Percentiles rank a stretch among this genome's conserved stretches.
These are phyloP conservation scores for Erodium trifolium DNA, from an alignment of 441 rosid genomes.

Conservation along the genomic window DNA sequence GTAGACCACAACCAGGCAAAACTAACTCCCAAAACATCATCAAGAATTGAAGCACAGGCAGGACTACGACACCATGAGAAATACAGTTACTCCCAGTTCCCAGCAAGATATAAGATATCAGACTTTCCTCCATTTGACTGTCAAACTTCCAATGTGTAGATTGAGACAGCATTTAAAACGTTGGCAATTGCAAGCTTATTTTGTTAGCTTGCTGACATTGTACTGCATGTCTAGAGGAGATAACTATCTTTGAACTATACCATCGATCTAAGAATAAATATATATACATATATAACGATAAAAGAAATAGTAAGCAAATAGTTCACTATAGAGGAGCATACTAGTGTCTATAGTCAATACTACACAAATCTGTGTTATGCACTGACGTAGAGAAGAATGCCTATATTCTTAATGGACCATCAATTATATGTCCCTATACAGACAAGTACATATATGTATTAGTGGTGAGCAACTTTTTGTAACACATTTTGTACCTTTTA, in stretches of 20 bases:
- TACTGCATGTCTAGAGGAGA: neutral
- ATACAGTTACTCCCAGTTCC: neutral
- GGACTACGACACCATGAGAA: neutral
- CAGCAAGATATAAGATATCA: neutral
- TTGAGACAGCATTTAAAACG: neutral
- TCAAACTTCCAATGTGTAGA: neutral
- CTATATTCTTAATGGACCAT: neutral
- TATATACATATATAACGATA: neutral
- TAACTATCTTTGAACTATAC: neutral
- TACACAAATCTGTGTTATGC: neutral
- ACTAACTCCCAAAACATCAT: neutral
- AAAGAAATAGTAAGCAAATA: neutral
- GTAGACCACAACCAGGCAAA: neutral
- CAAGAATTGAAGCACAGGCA: neutral
- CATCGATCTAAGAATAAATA: neutral
- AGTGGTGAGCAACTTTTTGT: neutral
- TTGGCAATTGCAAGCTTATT: neutral
- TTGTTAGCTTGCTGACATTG: neutral
- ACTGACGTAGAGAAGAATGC: neutral
- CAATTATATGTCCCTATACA: neutral
- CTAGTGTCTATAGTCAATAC: too few relatives aligned
- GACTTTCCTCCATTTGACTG: slow-evolving; percentile 4
- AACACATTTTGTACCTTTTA: neutral
- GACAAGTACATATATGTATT: neutral
- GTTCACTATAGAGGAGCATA: neutral